Conservation (phyloP, 73 alveolate species). For the Tetrahymena thermophila region DNA sequence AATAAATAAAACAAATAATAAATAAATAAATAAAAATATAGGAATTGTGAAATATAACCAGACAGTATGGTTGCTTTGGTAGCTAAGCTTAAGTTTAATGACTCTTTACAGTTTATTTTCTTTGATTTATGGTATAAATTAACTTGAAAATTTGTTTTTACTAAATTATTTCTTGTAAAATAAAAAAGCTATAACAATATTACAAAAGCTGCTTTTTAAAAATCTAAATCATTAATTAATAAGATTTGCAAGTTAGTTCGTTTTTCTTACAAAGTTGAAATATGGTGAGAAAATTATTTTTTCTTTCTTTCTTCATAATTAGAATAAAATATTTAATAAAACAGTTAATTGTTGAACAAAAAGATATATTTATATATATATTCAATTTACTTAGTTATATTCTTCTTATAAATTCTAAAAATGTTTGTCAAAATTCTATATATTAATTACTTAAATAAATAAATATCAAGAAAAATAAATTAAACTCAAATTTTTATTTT, state of each 20-base stretch:
- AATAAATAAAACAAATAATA: neutral
- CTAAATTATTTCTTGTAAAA: neutral
- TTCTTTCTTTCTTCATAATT: neutral
- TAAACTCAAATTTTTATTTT: no score
- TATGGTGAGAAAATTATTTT: neutral
- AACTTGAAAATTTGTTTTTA: neutral
- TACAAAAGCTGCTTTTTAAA: neutral
- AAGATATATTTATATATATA: no score
- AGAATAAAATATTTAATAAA: neutral
- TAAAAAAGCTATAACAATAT: neutral
- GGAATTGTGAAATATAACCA: neutral
- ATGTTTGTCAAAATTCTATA: no score
- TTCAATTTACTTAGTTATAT: no score
- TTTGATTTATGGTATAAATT: neutral
- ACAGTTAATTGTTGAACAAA: no score
- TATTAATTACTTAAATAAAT: no score
- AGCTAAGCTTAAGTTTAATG: neutral
- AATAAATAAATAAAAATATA: neutral
- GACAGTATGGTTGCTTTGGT: neutral
- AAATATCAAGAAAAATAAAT: no score
- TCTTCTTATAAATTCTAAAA: no score
- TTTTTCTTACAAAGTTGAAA: neutral
- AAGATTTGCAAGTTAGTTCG: neutral
- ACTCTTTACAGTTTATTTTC: neutral
- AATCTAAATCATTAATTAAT: neutral